Evolutionary conservation across 2,329 filamentous ascomycete genomes (phyloP).

Genomic region (Aspergillus brasiliensis): DNA sequence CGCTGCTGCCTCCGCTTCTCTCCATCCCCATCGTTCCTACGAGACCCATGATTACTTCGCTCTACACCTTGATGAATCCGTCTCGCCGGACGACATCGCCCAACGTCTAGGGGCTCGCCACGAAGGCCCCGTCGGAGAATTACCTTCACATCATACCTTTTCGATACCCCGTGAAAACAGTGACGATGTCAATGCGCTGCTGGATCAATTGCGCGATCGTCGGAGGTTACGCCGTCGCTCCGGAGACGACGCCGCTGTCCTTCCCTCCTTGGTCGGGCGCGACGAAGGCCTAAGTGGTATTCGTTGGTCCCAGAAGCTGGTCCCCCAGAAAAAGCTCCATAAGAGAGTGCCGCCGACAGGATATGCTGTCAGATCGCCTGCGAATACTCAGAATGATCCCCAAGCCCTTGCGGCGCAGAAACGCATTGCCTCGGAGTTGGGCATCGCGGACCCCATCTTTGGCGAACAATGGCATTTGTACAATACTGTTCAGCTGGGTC

Average conservation of each 20-base stretch:
- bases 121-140: conserved; percentile 77
- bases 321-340: conserved; percentile 61
- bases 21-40: conserved; percentile 67
- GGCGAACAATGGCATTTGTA: conserved; percentile 92
- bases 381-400: conserved; percentile 43
- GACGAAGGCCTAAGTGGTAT: conserved; percentile 70
- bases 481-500: conserved; percentile 76
- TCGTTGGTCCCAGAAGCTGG: conserved; percentile 77
- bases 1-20: conserved; percentile 51
- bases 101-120: conserved; percentile 72
- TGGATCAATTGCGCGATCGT: conserved; percentile 57
- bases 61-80: conserved; percentile 71
- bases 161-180: conserved; percentile 64
- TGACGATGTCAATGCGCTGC: conserved; percentile 54
- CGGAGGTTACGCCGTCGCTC: conserved; percentile 62
- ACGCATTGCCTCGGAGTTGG: conserved; percentile 65
- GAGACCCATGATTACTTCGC: conserved; percentile 89
- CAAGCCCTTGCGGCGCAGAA: conserved; percentile 60
- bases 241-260: conserved; percentile 13
- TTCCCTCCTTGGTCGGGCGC: conserved; percentile 20
- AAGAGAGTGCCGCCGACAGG: conserved; percentile 56
- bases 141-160: conserved; percentile 84
- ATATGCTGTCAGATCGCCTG: conserved; percentile 40
- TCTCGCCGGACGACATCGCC: conserved; percentile 69
- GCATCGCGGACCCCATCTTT: conserved; percentile 88